Base-by-base conservation (phyloP, 805 yeast genomes). In the Yarrowia alimentaria region DNA sequence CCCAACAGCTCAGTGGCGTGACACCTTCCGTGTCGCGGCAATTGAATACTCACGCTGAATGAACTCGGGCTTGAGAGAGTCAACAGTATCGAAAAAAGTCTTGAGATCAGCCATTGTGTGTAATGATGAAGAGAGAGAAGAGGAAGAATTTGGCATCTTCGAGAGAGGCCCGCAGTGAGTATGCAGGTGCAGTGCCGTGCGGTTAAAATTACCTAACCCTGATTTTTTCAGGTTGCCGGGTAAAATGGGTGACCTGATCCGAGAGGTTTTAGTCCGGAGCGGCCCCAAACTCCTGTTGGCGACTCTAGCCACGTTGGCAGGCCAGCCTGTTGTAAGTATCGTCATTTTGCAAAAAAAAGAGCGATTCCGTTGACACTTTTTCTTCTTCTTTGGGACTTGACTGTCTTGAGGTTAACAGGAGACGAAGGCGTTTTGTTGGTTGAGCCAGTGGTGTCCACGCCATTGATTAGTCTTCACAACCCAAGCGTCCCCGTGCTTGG, bases 51-150 rank as follows among this genome's bases (percentile, higher is more conserved):
- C 53, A 28, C 67, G 62, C 21, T 55, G 42, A 52, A 67, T 63
- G 72, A 84, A 90, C 55, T 74, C 68, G 6, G 90, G 85, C 68
- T 86, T 81, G 64, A 86, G 77, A 31, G 50, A 43, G 29, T 43
- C 50, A 32, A 43, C 50, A 32, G 50, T 31, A 18, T 43, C 50
- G 37, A 43, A 43, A 30, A 30, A 43, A 11, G 33, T 30, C 20
- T 14, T 30, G 30, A 43, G 50, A 43, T 40, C 47, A 40, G 47
- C 47, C 47, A 40, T 40, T 40, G 25, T 19, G 32, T 26, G n/a
- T 40, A 6, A 13, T 14, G 47, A 40, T 26, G 47, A 40, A 14
- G 47, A 40, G 25, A 28, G 32, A 40, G 47, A 40, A 40, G 47
- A 40, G 25, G n/a, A 40, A 25, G 13, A 28, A 28, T 26, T 28